Evolutionary conservation across 2,329 filamentous ascomycete species (phyloP), one percentile per base, ranked within the genome.

Genomic region (Cladophialophora immunda): DNA sequence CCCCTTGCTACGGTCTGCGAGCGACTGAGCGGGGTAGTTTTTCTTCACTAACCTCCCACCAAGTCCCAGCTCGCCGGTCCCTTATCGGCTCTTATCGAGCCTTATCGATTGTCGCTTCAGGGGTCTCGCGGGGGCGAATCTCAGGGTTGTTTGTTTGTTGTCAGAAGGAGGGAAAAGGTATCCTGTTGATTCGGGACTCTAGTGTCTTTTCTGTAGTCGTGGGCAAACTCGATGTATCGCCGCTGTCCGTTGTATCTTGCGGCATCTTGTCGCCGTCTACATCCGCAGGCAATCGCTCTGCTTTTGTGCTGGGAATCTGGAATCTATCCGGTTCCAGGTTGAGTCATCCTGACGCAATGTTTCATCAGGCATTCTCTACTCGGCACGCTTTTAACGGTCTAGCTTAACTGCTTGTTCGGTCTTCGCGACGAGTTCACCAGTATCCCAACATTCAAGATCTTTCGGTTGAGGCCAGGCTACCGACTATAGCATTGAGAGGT

Each of bases 311-410:
- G 22, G 19, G 17, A 13, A 50, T 25, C n/a, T 50, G 3, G 45
- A 22, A 50, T 50, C 15, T 19, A 5, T 2, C 38, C 38, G 6
- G 13, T 41, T 5, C 17, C 45, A 25, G 13, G 19, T 50, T 50
- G 45, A 50, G 45, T 25, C 45, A 50, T 25, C 11, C 45, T 50
- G 45, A 50, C 45, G 45, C 45, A 50, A 50, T 50, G 45, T 11
- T 50, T 22, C 45, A 11, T 50, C 13, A 22, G 45, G 45, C 9
- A 15, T 50, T 5, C 32, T 9, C 32, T 34, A 11, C 45, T 25
- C 19, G 1, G 2, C n/a, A 2, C 17, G n/a, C 17, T 8, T 8
- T 19, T 19, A n/a, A 19, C n/a, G 38, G 38, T n/a, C n/a, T 41
- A 17, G n/a, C 17, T 17, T 11, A 41, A 41, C 11, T n/a, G 11